These are phyloP conservation scores for Wickerhamomyces chaumierensis DNA, from an alignment of 805 yeast species.

Conservation along the genomic window DNA sequence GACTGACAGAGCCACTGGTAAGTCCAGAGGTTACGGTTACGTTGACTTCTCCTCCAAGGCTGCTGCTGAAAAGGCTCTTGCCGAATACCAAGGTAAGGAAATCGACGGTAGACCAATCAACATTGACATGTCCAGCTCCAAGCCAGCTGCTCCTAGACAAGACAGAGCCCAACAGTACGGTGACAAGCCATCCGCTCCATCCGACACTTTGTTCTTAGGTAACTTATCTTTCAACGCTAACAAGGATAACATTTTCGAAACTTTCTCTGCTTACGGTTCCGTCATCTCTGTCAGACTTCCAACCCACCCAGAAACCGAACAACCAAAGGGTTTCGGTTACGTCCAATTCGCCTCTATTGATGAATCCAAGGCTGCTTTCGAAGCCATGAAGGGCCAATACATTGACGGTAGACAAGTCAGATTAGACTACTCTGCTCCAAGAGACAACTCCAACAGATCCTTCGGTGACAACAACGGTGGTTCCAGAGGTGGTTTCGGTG, in stretches of 20 bases:
- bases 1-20: constrained; percentile 82
- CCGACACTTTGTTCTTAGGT: constrained; percentile 93
- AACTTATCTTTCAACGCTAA: constrained; percentile 86
- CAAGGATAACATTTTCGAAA: constrained; percentile 64
- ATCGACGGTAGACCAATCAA: constrained; percentile 95
- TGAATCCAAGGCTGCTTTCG: constrained; percentile 83
- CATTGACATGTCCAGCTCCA: constrained; percentile 82
- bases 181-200: constrained; percentile 83
- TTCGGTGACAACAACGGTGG: constrained; percentile 25
- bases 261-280: constrained; percentile 69
- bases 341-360: constrained; percentile 83
- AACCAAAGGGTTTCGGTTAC: constrained; percentile 98
- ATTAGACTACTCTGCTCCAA: constrained; percentile 90
- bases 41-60: constrained; percentile 80
- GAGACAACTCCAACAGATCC: constrained; percentile 34
- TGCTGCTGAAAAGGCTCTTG: constrained; percentile 77
- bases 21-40: constrained; percentile 95
- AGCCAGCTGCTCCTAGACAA: constrained; percentile 49
- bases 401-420: constrained; percentile 90
- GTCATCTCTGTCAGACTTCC: constrained; percentile 90
- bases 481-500: too few species aligned
- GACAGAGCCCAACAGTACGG: constrained; percentile 88
- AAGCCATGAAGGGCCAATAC: constrained; percentile 79
- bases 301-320: constrained; percentile 97
- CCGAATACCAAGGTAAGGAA: constrained; percentile 83